These are phyloP conservation scores for Poa annua DNA, from an alignment of 176 grass and related monocot species.

Conservation along the genomic window DNA sequence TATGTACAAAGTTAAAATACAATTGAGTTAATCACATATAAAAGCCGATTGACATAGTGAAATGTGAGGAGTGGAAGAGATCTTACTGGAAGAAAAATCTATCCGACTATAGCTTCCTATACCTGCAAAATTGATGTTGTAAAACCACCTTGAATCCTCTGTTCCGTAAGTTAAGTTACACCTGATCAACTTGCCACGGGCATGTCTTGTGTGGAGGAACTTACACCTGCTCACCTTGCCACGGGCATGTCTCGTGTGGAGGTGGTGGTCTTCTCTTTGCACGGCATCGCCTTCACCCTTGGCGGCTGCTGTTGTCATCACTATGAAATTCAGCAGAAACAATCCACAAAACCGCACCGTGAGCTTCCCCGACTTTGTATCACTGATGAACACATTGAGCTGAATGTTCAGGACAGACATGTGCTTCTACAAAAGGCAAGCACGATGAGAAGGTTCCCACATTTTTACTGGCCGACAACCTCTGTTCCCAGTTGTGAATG, in stretches of 20 bases:
- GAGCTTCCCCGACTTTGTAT: background rate
- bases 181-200: too few species aligned
- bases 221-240: background rate
- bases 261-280: slow-evolving; percentile 20
- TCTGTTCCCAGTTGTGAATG: background rate
- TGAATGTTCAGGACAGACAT: slow-evolving; percentile 32
- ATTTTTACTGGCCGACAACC: slow-evolving; percentile 27
- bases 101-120: too few species aligned
- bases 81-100: too few species aligned
- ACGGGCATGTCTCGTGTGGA: background rate
- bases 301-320: background rate
- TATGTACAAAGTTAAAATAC: too few species aligned
- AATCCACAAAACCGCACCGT: background rate
- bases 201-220: too few species aligned
- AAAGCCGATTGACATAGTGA: too few species aligned
- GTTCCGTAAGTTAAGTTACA: too few species aligned
- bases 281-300: background rate
- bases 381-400: slow-evolving; percentile 25
- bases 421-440: slow-evolving; percentile 32
- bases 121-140: too few species aligned
- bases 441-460: background rate
- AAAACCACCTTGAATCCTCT: too few species aligned
- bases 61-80: too few species aligned
- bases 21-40: too few species aligned
- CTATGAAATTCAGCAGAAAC: background rate